Base-by-base conservation (phyloP, 2,329 filamentous ascomycete species). In the Aschersonia sp. region DNA sequence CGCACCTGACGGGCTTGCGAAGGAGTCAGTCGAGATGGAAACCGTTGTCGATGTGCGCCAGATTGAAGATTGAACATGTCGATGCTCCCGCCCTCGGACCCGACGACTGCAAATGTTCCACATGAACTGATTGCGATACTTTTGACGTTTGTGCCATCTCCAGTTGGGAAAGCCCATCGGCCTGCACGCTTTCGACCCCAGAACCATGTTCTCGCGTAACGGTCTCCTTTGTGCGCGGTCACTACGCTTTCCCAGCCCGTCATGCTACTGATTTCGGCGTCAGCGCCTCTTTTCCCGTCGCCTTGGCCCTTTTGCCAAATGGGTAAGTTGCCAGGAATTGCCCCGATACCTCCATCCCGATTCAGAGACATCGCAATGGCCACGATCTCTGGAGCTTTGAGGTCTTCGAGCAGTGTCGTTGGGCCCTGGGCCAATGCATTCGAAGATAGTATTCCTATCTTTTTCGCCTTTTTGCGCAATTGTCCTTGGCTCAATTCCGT, bases 21-120 rank as follows among this genome's bases (percentile, higher is more conserved):
- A 2, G 84, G 83, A 1, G 84, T 89, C 43, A 94, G 65, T 43
- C 76, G 78, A 7, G 87, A 81, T 0, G 92, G 92, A 63, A 94
- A 98, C 14, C 84, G 79, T 58, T 94, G 87, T 49, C 90, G 81
- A 63, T 94, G 87, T 22, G 83, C 71, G 43, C 92, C 92, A 43
- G 92, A 97, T 63, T 98, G 92, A 50, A 98, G 70, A 61, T 98
- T 98, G 75, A 85, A 97, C 83, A 94, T 90, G 62, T 96, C 88
- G 48, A 98, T 81, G 35, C 80, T 78, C 42, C 92, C 92, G 39
- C 76, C 80, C 32, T 79, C 79, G 1, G 90, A 96, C 1, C 92
- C 92, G 29, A 98, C 74, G 5, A 97, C 67, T 2, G 89, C 89
- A 69, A 98, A 98, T 2, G 86, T 96, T 49, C 92, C 92, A 58